Conservation (phyloP, 208 protist genomes). For the Leishmania tropica region DNA sequence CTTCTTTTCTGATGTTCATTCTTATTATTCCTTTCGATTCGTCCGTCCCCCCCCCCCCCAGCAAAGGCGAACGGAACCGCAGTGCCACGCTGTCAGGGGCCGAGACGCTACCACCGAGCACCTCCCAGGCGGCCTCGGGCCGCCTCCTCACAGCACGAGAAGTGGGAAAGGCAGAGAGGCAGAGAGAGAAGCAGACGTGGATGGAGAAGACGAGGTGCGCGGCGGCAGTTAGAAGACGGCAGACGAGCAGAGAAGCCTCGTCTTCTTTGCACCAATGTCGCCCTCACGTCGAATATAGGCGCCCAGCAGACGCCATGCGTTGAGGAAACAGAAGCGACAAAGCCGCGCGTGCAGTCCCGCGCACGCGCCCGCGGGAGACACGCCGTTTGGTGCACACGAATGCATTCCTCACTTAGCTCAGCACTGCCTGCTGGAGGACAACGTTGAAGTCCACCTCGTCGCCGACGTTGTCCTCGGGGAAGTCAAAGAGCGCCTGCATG, state of each 20-base stretch:
- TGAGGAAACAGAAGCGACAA: neutral
- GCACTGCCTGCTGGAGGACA: constrained; percentile 48
- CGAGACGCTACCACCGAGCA: too few relatives aligned
- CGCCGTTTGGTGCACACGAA: too few relatives aligned
- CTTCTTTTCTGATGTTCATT: neutral
- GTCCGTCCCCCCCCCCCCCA: neutral
- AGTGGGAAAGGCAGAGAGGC: too few relatives aligned
- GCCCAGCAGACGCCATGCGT: neutral
- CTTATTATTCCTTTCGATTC: neutral
- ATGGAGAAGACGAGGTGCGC: neutral
- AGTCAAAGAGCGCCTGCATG: constrained; percentile 70
- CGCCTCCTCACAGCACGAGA: neutral
- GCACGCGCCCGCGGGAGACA: neutral
- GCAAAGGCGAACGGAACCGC: too few relatives aligned
- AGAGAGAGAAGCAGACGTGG: neutral
- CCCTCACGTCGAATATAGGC: neutral
- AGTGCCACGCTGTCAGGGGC: neutral
- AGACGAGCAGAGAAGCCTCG: neutral
- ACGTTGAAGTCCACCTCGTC: constrained; percentile 34
- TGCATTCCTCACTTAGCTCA: neutral
- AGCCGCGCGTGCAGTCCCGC: neutral
- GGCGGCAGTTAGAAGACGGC: neutral
- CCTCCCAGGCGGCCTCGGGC: neutral
- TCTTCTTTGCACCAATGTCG: neutral
- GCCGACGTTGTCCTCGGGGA: constrained; percentile 58